Evolutionary conservation across 2,329 filamentous ascomycete genomes (phyloP), one percentile per base, ranked within the genome.

Genomic region (Trichoderma atrobrunneum): DNA sequence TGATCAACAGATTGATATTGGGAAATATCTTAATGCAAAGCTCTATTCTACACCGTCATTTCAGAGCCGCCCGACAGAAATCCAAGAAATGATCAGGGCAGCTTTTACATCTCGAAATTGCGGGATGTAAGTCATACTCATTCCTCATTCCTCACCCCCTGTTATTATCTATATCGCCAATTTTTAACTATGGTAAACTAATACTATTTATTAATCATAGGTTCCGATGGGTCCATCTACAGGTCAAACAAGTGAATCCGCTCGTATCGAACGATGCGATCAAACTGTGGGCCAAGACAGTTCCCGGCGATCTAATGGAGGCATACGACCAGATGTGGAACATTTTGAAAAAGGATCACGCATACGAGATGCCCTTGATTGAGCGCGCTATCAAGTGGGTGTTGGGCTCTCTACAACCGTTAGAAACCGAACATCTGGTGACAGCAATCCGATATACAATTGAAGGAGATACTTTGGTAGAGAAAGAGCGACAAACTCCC

Each of bases 221-320:
- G 74, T 76, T 76, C 36, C 75, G 74, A 60, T 76, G 75, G 75
- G 74, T 74, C 26, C 36, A 74, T 6, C 68, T 76, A 16, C 74
- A 75, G 26, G 73, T 74, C 39, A 32, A 72, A 11, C 59, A 51
- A 68, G n/a, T 71, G 72, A 8, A 34, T 66, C 3, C 3, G 39
- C 3, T 10, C 16, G 7, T 43, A 43, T 62, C 67, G 5, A 18
- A 74, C 16, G 48, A 63, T 18, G 73, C 74, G 18, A 51, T 76
- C n/a, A 18, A 70, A 1, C 8, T 56, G 5, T 75, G 75, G 56
- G 56, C 74, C 5, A 39, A 73, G 10, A 56, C 63, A 7, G 16
- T 74, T 1, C 75, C 75, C 2, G n/a, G 24, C 0, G 74, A 72
- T 54, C 26, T 76, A n/a, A 70, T 72, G 21, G 48, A 34, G 26